Conservation (phyloP, 106 monocot genomes). For the Hemerocallis citrina region DNA sequence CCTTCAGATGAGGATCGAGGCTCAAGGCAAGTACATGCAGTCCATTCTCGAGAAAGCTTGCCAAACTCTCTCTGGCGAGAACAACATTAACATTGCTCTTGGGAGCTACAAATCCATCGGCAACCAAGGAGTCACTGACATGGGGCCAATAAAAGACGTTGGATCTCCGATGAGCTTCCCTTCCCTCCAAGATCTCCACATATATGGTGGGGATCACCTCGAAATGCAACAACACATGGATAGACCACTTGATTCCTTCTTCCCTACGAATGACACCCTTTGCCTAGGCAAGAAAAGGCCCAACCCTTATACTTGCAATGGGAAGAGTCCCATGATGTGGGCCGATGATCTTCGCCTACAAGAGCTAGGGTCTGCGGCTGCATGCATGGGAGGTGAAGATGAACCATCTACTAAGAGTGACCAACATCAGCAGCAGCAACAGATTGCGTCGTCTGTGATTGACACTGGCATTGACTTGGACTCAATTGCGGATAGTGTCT, state of each 20-base stretch:
- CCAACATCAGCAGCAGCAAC: no score
- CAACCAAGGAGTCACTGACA: slow-evolving; percentile 19
- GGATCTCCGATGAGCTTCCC: slow-evolving; percentile 54
- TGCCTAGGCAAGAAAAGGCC: slow-evolving; percentile 39
- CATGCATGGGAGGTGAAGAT: slow-evolving; percentile 10
- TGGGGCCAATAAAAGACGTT: slow-evolving; percentile 28
- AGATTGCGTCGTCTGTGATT: slow-evolving; percentile 19
- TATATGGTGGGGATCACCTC: slow-evolving; percentile 37
- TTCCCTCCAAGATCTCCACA: slow-evolving; percentile 74
- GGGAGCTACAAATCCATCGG: slow-evolving; percentile 20
- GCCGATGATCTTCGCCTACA: slow-evolving; percentile 30
- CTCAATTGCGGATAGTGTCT: slow-evolving; percentile 17
- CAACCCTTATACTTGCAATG: slow-evolving; percentile 22
- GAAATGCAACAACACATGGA: slow-evolving; percentile 35
- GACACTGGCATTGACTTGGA: slow-evolving; percentile 32
- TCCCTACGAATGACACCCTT: slow-evolving; percentile 11
- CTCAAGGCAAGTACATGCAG: slow-evolving; percentile 90
- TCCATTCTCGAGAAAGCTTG: slow-evolving; percentile 72
- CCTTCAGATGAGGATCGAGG: slow-evolving; percentile 80
- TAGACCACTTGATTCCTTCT: slow-evolving; percentile 29
- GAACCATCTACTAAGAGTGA: slow-evolving; percentile 25
- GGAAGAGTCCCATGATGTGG: slow-evolving; percentile 58
- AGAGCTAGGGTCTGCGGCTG: slow-evolving; percentile 14
- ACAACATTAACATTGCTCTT: slow-evolving; percentile 18
- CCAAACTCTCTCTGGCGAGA: slow-evolving; percentile 44